Evolutionary conservation across 208 protist genomes (phyloP), one percentile per base, ranked within the genome.

Genomic region (Crithidia expoeki): DNA sequence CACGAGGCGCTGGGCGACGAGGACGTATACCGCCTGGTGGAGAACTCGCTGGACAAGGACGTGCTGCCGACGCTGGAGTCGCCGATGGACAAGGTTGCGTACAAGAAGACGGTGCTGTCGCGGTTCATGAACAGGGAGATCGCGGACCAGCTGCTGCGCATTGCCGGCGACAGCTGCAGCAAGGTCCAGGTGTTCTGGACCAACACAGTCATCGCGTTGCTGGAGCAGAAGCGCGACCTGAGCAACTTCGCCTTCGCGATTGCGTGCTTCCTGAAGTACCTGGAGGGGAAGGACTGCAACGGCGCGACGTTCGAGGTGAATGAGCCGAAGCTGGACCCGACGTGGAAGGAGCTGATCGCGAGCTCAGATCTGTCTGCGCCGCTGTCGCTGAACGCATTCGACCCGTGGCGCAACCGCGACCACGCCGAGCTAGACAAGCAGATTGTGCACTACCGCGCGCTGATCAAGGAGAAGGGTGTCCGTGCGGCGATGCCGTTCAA

Each of bases 161-260:
- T 76, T 62, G 78, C 78, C 2, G 78, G 72, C 16, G 78, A 83
- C 49, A 62, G 78, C 63, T 73, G 71, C 68, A 83, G 72, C 72
- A 83, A 83, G 68, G 49, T 74, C 34, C 72, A 80, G 72, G 68
- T 80, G 40, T 76, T 84, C 55, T 84, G 79, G 73, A 66, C 73
- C 5, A 74, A 76, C 67, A 80, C 68, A 33, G 34, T 80, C 49
- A 38, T 76, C 25, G 72, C 64, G 2, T 19, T 74, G 10, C 46
- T 76, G 25, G 21, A 68, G 21, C 19, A 34, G 27, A 61, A 53
- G 38, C 44, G 59, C 21, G 58, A 51, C 25, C 6, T 77, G 49
- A 59, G 77, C 60, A 74, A 76, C 64, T 84, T 84, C 38, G 73
- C 69, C 25, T 84, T 80, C 46, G 73, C 47, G 3, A 28, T 76